These are phyloP conservation scores for Phoma sp. DNA, from an alignment of 2,329 filamentous ascomycete species.

Conservation along the genomic window DNA sequence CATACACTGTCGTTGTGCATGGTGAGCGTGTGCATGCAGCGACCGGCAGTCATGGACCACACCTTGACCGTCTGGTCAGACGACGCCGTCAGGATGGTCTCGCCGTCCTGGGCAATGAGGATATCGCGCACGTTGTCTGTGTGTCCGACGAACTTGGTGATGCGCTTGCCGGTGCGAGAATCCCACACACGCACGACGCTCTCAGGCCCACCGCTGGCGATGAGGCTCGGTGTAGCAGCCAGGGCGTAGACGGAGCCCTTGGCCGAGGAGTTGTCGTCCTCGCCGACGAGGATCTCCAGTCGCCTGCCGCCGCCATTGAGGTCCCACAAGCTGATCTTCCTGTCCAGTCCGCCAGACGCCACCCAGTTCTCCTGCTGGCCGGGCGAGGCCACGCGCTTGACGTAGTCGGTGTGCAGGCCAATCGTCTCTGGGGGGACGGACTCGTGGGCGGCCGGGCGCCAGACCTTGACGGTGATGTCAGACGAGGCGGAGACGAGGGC, in stretches of 20 bases:
- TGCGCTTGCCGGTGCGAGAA: constrained; percentile 82
- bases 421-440: constrained; percentile 76
- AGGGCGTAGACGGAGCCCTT: constrained; percentile 97
- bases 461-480: constrained; percentile 92
- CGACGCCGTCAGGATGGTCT: constrained; percentile 91
- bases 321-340: constrained; percentile 94
- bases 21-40: constrained; percentile 96
- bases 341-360: constrained; percentile 90
- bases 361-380: constrained; percentile 79
- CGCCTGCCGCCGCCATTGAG: constrained; percentile 85
- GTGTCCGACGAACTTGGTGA: constrained; percentile 96
- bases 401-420: constrained; percentile 93
- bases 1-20: constrained; percentile 99
- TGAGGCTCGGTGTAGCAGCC: constrained; percentile 77
- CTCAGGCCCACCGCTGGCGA: constrained; percentile 93
- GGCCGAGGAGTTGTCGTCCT: constrained; percentile 78
- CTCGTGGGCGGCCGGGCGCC: constrained; percentile 76
- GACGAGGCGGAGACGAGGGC: constrained; percentile 89
- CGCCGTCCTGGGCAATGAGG: constrained; percentile 84
- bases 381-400: constrained; percentile 89
- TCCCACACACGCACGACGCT: constrained; percentile 94
- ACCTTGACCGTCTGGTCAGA: constrained; percentile 98
- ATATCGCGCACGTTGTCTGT: constrained; percentile 94
- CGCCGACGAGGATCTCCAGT: constrained; percentile 82
- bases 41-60: constrained; percentile 93